Percentiles rank a stretch among this genome's conserved stretches.
phyloP scores from a whole-genome alignment of 768 basidiomycete genomes.

The Pleurotus sapidus region DNA sequence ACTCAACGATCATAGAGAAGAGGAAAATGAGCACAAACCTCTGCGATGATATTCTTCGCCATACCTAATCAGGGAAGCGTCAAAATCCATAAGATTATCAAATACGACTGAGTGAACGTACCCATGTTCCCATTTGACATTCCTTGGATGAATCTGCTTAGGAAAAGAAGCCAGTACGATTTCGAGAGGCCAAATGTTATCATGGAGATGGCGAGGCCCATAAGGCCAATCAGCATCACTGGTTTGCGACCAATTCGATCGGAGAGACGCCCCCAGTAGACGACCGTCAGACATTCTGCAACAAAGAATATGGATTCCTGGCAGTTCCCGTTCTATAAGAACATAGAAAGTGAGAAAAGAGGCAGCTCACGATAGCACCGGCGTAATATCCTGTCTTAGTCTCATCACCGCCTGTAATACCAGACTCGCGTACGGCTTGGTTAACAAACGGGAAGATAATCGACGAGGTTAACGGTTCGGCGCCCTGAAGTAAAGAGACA shows the following conservation, averaged over 20 bases:
- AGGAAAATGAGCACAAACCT: constrained; percentile 9
- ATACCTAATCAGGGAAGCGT: constrained; percentile 10
- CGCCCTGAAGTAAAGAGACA: constrained; percentile 29
- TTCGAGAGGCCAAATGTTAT: constrained; percentile 30
- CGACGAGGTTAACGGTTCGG: constrained; percentile 27
- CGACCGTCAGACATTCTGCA: constrained; percentile 51
- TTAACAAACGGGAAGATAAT: constrained; percentile 23
- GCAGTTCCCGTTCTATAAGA: neutral
- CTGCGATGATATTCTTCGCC: constrained; percentile 18
- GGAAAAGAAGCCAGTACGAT: constrained; percentile 25
- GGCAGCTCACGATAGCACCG: constrained; percentile 43
- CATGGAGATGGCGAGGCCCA: constrained; percentile 27
- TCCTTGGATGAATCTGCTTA: constrained; percentile 27
- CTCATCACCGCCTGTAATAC: constrained; percentile 62
- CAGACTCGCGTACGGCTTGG: constrained; percentile 60
- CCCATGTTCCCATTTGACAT: constrained; percentile 41
- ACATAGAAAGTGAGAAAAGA: neutral
- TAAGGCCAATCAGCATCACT: constrained; percentile 31
- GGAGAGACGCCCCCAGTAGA: constrained; percentile 64
- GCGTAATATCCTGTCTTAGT: constrained; percentile 68
- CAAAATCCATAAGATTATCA: neutral
- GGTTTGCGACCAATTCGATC: constrained; percentile 61
- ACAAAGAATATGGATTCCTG: constrained; percentile 64
- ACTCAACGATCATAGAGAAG: neutral
- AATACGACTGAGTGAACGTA: neutral